A percentile compares a stretch with the other conserved stretches of the same genome.
Evolutionary conservation across 495 filamentous ascomycete species (phyloP).

Genomic region (Pyronema omphalodes): DNA sequence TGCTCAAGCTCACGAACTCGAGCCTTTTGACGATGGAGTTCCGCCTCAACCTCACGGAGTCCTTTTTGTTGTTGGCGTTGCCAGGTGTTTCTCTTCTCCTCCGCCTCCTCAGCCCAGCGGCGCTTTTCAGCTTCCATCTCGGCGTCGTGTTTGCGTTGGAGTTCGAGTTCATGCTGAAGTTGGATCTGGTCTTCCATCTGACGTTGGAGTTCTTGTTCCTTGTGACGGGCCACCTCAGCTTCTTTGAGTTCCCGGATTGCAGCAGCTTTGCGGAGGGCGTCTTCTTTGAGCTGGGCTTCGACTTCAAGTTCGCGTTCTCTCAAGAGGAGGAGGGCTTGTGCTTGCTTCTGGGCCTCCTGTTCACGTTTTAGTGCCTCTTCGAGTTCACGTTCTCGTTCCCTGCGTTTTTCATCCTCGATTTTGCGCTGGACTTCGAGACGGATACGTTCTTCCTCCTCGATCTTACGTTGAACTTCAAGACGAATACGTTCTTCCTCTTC

Average conservation of each 20-base stretch:
- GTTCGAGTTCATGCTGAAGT: background rate
- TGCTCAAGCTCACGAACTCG: constrained; percentile 60
- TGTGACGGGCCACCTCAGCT: background rate
- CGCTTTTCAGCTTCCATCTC: constrained; percentile 1
- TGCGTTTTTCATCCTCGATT: background rate
- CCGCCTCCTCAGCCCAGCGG: constrained; percentile 1
- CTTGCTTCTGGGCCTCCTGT: constrained; percentile 28
- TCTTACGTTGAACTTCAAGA: background rate
- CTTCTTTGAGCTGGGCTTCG: constrained; percentile 35
- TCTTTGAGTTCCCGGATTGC: background rate
- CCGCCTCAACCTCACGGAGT: constrained; percentile 2
- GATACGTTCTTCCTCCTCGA: background rate
- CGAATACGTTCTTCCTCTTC: background rate
- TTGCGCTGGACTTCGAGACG: background rate
- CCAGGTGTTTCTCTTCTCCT: constrained; percentile 21
- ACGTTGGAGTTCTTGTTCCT: background rate
- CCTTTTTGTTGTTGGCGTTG: constrained; percentile 24
- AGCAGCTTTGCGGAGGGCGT: constrained; percentile 47
- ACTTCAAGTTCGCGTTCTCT: constrained; percentile 39
- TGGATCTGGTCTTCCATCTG: background rate
- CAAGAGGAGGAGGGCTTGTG: constrained; percentile 38
- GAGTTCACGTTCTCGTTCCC: constrained; percentile 45
- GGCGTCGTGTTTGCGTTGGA: background rate
- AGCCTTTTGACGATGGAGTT: constrained; percentile 24
- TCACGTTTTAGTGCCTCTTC: constrained; percentile 47